These are phyloP conservation scores for Macrolepiota dolichaula DNA, from an alignment of 768 basidiomycete species.

Conservation along the genomic window DNA sequence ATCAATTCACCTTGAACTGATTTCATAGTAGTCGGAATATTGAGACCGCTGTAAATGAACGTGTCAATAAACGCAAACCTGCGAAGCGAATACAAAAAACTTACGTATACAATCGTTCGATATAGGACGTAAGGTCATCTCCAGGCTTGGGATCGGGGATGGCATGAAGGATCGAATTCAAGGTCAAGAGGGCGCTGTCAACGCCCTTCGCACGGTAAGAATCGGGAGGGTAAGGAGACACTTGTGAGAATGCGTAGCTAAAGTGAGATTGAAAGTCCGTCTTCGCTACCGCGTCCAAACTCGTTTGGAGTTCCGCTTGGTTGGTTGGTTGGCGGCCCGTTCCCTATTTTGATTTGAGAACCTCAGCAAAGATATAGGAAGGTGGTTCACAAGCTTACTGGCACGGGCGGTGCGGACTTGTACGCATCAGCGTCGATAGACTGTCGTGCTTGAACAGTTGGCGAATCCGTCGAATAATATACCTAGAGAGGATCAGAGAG, in stretches of 20 bases:
- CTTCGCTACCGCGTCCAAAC: not conserved
- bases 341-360: not conserved
- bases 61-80: too few relatives aligned
- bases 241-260: not conserved
- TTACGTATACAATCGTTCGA: too few relatives aligned
- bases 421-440: not conserved
- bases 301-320: not conserved
- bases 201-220: not conserved
- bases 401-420: not conserved
- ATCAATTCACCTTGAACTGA: too few relatives aligned
- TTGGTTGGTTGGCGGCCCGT: too few relatives aligned
- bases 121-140: too few relatives aligned
- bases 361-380: not conserved
- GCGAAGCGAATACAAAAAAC: too few relatives aligned
- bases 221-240: not conserved
- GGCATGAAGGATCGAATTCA: too few relatives aligned
- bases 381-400: not conserved
- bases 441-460: not conserved
- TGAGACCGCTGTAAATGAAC: too few relatives aligned
- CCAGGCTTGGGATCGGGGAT: too few relatives aligned
- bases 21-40: too few relatives aligned
- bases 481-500: not conserved
- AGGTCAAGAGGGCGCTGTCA: not conserved
- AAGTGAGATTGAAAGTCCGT: not conserved
- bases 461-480: not conserved